These are phyloP conservation scores for Ceratocystis albifundus DNA, from an alignment of 2,329 filamentous ascomycete species.

Conservation along the genomic window DNA sequence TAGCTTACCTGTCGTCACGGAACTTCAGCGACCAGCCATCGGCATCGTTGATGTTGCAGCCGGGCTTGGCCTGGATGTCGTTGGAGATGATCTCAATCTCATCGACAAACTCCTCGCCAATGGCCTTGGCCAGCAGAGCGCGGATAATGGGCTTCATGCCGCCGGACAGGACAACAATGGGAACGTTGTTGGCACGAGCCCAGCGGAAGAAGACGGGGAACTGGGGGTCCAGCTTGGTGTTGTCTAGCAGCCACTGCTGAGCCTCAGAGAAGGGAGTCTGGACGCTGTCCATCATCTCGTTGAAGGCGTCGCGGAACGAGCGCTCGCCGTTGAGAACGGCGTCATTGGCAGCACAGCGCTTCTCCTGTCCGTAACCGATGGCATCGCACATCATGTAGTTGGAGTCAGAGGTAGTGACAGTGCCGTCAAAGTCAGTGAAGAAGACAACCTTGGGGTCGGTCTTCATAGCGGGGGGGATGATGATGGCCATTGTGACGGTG, in stretches of 20 bases:
- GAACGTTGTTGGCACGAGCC: constrained; percentile 69
- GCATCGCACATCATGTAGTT: constrained; percentile 76
- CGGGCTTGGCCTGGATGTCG: constrained; percentile 50
- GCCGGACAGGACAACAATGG: constrained; percentile 80
- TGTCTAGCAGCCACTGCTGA: constrained; percentile 62
- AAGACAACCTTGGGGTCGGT: constrained; percentile 83
- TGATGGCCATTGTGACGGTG: constrained; percentile 22
- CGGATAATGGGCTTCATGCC: constrained; percentile 90
- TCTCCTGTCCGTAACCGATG: constrained; percentile 66
- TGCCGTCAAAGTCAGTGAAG: constrained; percentile 98
- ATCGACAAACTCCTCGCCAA: constrained; percentile 61
- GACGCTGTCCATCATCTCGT: constrained; percentile 84
- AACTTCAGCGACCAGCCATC: constrained; percentile 80
- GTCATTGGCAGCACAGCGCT: constrained; percentile 60
- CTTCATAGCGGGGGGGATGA: constrained; percentile 31
- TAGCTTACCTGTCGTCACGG: constrained; percentile 53
- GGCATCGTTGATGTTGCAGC: constrained; percentile 65
- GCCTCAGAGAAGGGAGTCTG: constrained; percentile 70
- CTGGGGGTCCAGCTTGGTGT: constrained; percentile 78
- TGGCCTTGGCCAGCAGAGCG: constrained; percentile 64
- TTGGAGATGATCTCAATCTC: constrained; percentile 89
- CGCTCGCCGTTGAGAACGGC: constrained; percentile 61
- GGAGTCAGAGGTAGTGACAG: constrained; percentile 63
- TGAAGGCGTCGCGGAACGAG: constrained; percentile 76
- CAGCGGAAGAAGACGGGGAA: constrained; percentile 84